These are phyloP conservation scores for Yarrowia divulgata DNA, from an alignment of 805 yeast species.

Conservation along the genomic window DNA sequence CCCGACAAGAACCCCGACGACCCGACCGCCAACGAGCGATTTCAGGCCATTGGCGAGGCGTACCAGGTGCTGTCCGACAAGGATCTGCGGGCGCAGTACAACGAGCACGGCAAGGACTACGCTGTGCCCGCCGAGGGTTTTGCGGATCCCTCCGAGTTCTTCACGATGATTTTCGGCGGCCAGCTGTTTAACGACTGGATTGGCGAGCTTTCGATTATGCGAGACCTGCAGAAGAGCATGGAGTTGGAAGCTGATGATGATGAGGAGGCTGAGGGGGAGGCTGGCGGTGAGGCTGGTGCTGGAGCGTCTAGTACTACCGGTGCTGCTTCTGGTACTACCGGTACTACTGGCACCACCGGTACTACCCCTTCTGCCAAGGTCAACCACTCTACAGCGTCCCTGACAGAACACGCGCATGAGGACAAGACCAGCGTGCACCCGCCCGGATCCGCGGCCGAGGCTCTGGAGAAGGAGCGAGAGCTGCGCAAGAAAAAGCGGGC, in stretches of 20 bases:
- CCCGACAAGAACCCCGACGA: conserved; percentile 98
- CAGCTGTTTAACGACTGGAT: conserved; percentile 82
- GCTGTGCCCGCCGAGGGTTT: conserved; percentile 75
- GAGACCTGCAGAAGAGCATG: conserved; percentile 70
- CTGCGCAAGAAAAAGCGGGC: conserved; percentile 49
- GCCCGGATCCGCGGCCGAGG: conserved; percentile 38
- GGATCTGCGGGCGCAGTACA: conserved; percentile 73
- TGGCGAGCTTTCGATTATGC: conserved; percentile 83
- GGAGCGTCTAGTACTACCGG: conserved; percentile 15
- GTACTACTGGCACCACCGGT: neutral
- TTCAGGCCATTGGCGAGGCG: conserved; percentile 72
- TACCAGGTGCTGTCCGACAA: conserved; percentile 72
- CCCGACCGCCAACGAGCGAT: conserved; percentile 84
- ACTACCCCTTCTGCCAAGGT: neutral
- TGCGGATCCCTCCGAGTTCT: conserved; percentile 85
- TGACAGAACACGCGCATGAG: conserved; percentile 9
- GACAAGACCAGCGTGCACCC: conserved; percentile 13
- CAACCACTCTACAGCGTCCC: neutral
- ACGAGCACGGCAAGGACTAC: conserved; percentile 80
- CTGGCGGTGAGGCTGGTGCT: conserved; percentile 39
- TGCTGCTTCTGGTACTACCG: neutral
- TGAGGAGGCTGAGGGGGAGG: conserved; percentile 43
- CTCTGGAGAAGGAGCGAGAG: conserved; percentile 46
- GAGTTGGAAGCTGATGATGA: conserved; percentile 57
- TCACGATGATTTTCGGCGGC: conserved; percentile 87